Conservation (phyloP, 208 protist species). For the Crithidia expoeki region DNA sequence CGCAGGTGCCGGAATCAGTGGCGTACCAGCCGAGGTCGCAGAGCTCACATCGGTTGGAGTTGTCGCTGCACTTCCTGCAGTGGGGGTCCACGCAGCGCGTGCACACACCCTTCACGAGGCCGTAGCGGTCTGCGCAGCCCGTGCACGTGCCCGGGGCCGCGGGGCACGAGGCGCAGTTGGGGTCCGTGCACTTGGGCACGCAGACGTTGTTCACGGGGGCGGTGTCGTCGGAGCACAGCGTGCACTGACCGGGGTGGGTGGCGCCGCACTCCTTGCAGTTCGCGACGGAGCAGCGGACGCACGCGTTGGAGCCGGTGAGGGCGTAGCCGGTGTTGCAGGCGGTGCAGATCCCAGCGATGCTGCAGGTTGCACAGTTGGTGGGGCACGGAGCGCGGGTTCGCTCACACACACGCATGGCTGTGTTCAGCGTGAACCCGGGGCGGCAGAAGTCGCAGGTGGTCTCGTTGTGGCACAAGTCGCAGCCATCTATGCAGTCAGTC, state of each 20-base stretch:
- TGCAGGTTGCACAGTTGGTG: too few relatives aligned
- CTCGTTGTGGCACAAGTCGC: too few relatives aligned
- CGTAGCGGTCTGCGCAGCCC: slow-evolving; percentile 8
- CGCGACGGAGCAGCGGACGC: too few relatives aligned
- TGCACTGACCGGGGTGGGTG: background rate
- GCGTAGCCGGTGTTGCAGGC: too few relatives aligned
- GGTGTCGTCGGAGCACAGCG: background rate
- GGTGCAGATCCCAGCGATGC: too few relatives aligned
- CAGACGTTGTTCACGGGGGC: slow-evolving; percentile 5
- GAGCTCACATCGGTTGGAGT: background rate
- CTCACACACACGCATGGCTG: too few relatives aligned
- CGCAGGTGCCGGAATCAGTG: slow-evolving; percentile 8
- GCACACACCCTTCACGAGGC: slow-evolving; percentile 23
- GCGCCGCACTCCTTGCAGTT: too few relatives aligned
- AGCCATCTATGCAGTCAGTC: too few relatives aligned
- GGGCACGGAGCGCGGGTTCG: too few relatives aligned
- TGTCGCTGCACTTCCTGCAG: slow-evolving; percentile 7
- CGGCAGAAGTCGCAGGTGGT: too few relatives aligned
- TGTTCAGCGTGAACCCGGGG: too few relatives aligned
- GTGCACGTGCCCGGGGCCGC: background rate
- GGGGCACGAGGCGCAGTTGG: slow-evolving; percentile 21
- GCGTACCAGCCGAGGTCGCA: slow-evolving; percentile 10
- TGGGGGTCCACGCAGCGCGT: background rate
- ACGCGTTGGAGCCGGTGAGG: too few relatives aligned
- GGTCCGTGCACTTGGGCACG: background rate